Conservation (phyloP, 495 filamentous ascomycete species). For the Aspergillus bridgeri region DNA sequence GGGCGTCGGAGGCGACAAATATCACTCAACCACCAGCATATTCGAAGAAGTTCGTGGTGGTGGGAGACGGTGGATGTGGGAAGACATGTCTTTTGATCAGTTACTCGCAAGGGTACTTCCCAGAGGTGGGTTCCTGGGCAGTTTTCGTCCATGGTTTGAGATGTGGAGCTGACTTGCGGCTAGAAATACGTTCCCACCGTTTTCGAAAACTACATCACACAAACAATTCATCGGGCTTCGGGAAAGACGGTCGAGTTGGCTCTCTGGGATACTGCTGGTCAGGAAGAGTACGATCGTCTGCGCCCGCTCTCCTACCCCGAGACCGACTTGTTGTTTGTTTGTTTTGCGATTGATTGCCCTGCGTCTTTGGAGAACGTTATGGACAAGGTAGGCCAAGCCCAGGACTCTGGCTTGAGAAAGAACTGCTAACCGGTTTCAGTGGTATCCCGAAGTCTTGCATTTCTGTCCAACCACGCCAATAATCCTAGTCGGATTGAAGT, state of each 20-base stretch:
- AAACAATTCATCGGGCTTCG: conserved; percentile 77
- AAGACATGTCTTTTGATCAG: conserved; percentile 98
- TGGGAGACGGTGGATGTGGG: conserved; percentile 95
- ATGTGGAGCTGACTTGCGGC: conserved; percentile 1
- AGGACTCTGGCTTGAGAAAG: neutral
- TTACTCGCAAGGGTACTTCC: conserved; percentile 96
- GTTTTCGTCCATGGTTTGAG: neutral
- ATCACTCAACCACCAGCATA: conserved; percentile 86
- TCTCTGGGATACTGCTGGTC: conserved; percentile 97
- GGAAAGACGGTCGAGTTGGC: conserved; percentile 95
- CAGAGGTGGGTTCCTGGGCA: conserved; percentile 63
- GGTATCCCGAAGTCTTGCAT: conserved; percentile 98
- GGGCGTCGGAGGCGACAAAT: conserved; percentile 72
- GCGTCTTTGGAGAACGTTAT: conserved; percentile 97
- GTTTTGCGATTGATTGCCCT: conserved; percentile 98
- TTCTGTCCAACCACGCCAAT: conserved; percentile 97
- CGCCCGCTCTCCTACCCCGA: conserved; percentile 96
- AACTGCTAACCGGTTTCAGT: conserved; percentile 51
- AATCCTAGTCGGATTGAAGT: conserved; percentile 93
- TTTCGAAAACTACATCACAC: conserved; percentile 99
- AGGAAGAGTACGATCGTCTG: conserved; percentile 97
- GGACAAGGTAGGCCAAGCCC: conserved; percentile 72
- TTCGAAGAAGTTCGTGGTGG: conserved; percentile 98
- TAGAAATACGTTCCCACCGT: conserved; percentile 99
- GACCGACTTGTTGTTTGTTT: conserved; percentile 96